These are phyloP conservation scores for Conringia planisiliqua DNA, from an alignment of 345 rosid genomes.

Conservation along the genomic window DNA sequence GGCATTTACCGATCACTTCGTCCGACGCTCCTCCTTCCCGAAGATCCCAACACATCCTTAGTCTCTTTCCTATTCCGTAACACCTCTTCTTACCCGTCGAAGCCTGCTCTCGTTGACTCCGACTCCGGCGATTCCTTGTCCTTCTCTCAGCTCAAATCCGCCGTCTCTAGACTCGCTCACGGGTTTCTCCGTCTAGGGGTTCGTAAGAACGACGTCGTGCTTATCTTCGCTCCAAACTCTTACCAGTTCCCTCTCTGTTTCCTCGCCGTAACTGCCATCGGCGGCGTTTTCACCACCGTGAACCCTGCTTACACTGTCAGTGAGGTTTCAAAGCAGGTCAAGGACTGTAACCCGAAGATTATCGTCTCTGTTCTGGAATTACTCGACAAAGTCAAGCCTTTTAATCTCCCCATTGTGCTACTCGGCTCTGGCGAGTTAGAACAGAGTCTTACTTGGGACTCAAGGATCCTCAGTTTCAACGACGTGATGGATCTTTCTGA, in stretches of 20 bases:
- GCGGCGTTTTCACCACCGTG: constrained; percentile 72
- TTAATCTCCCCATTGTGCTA: constrained; percentile 54
- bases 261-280: constrained; percentile 59
- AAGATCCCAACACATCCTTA: constrained; percentile 57
- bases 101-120: constrained; percentile 68
- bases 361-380: constrained; percentile 56
- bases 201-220: constrained; percentile 57
- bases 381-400: constrained; percentile 53
- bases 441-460: constrained; percentile 19
- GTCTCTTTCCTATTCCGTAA: constrained; percentile 59
- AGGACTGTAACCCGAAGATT: constrained; percentile 67
- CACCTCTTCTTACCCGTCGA: constrained; percentile 47
- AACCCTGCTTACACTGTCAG: constrained; percentile 66
- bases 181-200: constrained; percentile 67
- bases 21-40: constrained; percentile 52
- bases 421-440: constrained; percentile 41
- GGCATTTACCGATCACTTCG: constrained; percentile 76
- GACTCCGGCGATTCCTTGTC: constrained; percentile 52
- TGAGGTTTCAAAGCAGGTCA: constrained; percentile 69
- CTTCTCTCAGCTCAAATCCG: constrained; percentile 57
- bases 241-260: constrained; percentile 68
- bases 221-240: constrained; percentile 79
- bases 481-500: constrained; percentile 48
- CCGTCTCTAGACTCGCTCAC: constrained; percentile 56
- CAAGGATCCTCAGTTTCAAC: constrained; percentile 38